phyloP scores from a whole-genome alignment of 805 yeast species.

The Wickerhamomyces kurtzmanii region DNA sequence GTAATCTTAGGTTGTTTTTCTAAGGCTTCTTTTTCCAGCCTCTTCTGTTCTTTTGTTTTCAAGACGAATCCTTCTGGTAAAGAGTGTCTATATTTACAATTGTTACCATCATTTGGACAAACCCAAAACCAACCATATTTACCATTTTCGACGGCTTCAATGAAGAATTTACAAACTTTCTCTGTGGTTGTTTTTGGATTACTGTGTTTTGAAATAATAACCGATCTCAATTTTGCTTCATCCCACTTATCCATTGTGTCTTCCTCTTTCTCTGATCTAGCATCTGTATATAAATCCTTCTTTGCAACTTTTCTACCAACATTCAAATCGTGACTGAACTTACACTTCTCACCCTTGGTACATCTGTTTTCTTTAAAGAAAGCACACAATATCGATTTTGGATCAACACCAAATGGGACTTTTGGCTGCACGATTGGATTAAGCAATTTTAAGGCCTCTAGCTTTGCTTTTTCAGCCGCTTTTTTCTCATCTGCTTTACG shows the following conservation, averaged over 20 bases:
- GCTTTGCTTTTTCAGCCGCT: conserved; percentile 83
- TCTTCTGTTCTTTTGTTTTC: conserved; percentile 93
- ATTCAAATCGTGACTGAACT: conserved; percentile 82
- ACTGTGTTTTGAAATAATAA: conserved; percentile 87
- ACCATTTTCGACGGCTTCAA: conserved; percentile 94
- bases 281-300: conserved; percentile 89
- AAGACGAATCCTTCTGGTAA: conserved; percentile 94
- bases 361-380: conserved; percentile 82
- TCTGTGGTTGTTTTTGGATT: conserved; percentile 92
- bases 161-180: conserved; percentile 85
- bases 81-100: conserved; percentile 91
- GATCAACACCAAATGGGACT: conserved; percentile 96
- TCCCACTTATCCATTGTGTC: conserved; percentile 98
- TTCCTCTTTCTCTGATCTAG: conserved; percentile 52
- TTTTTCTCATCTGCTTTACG: conserved; percentile 70
- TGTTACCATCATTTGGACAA: conserved; percentile 90
- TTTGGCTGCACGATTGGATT: conserved; percentile 66
- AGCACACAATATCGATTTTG: conserved; percentile 86
- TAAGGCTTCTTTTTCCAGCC: conserved; percentile 75
- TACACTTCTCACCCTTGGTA: conserved; percentile 75
- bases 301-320: conserved; percentile 83
- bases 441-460: conserved; percentile 74
- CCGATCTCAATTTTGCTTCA: conserved; percentile 85
- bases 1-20: conserved; percentile 86
- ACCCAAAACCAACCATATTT: conserved; percentile 99